Evolutionary conservation across 1,284 basidiomycete species (phyloP), one percentile per base, ranked within the genome.

Genomic region (Serendipita sp.): DNA sequence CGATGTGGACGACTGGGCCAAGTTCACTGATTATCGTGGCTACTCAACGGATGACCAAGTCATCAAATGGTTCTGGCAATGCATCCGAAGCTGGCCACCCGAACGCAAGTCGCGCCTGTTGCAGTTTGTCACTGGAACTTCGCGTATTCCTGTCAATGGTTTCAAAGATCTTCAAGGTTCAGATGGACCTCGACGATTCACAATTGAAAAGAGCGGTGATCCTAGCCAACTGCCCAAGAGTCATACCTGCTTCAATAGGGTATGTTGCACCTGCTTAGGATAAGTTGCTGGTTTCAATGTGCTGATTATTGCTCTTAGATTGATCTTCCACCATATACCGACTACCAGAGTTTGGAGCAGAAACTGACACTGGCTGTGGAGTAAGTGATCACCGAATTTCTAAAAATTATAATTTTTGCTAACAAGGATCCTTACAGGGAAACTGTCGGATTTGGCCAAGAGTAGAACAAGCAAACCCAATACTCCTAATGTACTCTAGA

Each of bases 1-100:
- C 32, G 53, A 58, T 34, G 76, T 79, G 26, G 88, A 91, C 68
- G 87, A 91, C 69, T 90, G 87, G 88, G 85, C 83, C 66, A 90
- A 90, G 72, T 90, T 87, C 73, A 91, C 88, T 22, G 88, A 91
- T 63, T 70, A 67, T 66, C 67, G 68, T 35, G 65, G 58, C 43
- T 68, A 68, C 62, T 65, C 62, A 44, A 63, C 64, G 41, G 65
- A 65, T 32, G 77, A 78, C 67, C 74, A 78, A 67, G 81, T 83
- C 60, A 79, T 83, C 64, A 79, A 82, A 68, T 83, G 81, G 81
- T 83, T 83, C 77, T 83, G 82, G 82, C 77, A 82, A 72, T 78
- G 78, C 64, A 79, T 83, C 62, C 74, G 76, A 61, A 73, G 75
- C 15, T 83, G 81, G 81, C 80, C 80, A 1, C 76, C 81, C 1